Conservation (phyloP, 75 land plant species). For the Azolla pinnata region DNA sequence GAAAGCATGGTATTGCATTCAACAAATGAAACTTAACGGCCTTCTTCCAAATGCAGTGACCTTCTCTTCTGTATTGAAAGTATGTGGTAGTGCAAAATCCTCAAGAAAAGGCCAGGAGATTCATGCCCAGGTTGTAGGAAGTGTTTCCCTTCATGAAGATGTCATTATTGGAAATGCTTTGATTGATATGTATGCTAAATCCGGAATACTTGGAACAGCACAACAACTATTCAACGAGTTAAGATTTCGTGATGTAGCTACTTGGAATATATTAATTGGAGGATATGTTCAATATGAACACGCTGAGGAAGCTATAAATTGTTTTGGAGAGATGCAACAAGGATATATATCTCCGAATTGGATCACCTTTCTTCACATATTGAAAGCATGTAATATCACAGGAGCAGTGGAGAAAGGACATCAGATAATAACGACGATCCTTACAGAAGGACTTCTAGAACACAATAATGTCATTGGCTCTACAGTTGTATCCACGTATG, state of each 20-base stretch:
- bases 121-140: conserved; percentile 33
- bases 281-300: conserved; percentile 16
- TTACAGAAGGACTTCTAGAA: background rate
- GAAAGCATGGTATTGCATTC: conserved; percentile 25
- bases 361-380: conserved; percentile 10
- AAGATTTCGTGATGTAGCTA: conserved; percentile 29
- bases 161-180: conserved; percentile 32
- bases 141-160: conserved; percentile 24
- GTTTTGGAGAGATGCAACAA: conserved; percentile 12
- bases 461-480: background rate
- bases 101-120: conserved; percentile 40
- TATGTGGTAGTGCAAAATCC: conserved; percentile 39
- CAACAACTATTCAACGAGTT: conserved; percentile 22
- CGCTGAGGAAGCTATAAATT: conserved; percentile 8
- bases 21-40: conserved; percentile 1
- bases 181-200: conserved; percentile 54
- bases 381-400: conserved; percentile 13
- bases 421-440: conserved; percentile 4
- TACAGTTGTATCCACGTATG: conserved; percentile 5
- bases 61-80: conserved; percentile 33
- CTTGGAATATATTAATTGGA: conserved; percentile 19
- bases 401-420: conserved; percentile 14
- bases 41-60: conserved; percentile 38
- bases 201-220: conserved; percentile 35
- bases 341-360: conserved; percentile 3